Percentiles rank a stretch among this genome's conserved stretches.
phyloP scores from a whole-genome alignment of 2,329 filamentous ascomycete genomes.

The Dothistroma pini region DNA sequence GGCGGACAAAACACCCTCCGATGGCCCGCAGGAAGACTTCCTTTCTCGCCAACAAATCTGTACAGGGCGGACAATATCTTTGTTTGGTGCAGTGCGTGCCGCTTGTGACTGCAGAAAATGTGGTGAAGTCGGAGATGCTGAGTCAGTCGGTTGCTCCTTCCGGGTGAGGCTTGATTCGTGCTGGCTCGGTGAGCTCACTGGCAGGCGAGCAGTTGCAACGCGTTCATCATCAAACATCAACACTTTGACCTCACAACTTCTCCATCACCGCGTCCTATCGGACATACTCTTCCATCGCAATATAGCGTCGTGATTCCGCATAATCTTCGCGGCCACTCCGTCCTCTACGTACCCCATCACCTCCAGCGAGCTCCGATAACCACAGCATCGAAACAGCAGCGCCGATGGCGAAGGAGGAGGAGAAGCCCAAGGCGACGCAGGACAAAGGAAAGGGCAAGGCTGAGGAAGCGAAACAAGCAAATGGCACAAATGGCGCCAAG shows the following conservation, averaged over 20 bases:
- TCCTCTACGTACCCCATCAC: background rate
- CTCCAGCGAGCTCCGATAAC: background rate
- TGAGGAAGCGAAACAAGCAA: slow-evolving; percentile 60
- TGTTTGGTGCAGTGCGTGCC: background rate
- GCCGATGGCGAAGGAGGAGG: slow-evolving; percentile 89
- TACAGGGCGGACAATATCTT: background rate
- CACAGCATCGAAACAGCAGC: slow-evolving; percentile 6
- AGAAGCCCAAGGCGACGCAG: slow-evolving; percentile 68
- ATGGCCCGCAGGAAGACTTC: background rate
- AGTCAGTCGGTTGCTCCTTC: slow-evolving; percentile 4
- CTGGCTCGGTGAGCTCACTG: slow-evolving; percentile 9
- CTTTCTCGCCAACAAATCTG: background rate
- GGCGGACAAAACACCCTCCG: background rate
- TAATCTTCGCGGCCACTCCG: background rate
- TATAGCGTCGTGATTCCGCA: background rate
- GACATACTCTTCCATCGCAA: background rate
- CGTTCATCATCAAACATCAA: slow-evolving; percentile 9
- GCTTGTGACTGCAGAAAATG: slow-evolving; percentile 12
- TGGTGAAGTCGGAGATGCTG: slow-evolving; percentile 8
- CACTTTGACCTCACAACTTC: background rate
- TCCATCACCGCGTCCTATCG: background rate
- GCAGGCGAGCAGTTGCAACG: slow-evolving; percentile 7
- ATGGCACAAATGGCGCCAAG: slow-evolving; percentile 48
- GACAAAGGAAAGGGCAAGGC: slow-evolving; percentile 98
- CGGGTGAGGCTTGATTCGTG: background rate